Percentiles rank a stretch among this genome's conserved stretches.
These are phyloP conservation scores for Salvia hispanica DNA, from an alignment of 257 asterid genomes.

Conservation along the genomic window DNA sequence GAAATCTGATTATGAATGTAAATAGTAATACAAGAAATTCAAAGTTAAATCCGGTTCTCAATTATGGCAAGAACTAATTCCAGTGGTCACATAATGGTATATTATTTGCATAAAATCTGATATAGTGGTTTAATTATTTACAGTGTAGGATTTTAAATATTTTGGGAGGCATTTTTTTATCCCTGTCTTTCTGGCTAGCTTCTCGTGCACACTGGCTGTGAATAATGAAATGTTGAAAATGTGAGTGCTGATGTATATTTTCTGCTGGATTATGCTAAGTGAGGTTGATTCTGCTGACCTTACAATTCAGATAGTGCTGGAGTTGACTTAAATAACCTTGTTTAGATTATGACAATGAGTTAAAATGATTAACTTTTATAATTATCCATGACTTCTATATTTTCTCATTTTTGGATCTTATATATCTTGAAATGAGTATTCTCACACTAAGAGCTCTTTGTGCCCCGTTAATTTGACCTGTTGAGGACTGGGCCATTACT, in stretches of 20 bases:
- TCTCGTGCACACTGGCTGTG: no score
- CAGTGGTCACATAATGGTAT: background rate
- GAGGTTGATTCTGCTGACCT: no score
- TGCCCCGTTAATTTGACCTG: slow-evolving; percentile 5
- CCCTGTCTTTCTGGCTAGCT: no score
- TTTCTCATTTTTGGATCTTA: background rate
- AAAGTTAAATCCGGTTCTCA: background rate
- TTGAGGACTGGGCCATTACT: slow-evolving; percentile 12
- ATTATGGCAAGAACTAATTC: slow-evolving; percentile 12
- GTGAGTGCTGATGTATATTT: no score
- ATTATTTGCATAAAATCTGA: no score
- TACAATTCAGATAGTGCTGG: no score
- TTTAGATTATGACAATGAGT: background rate
- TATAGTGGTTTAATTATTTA: no score
- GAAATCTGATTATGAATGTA: background rate
- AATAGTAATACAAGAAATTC: background rate
- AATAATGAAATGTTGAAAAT: no score
- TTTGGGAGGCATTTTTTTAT: no score
- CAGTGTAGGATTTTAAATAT: no score
- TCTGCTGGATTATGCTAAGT: no score
- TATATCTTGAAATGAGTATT: background rate
- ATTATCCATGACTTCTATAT: background rate
- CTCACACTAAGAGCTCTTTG: slow-evolving; percentile 15
- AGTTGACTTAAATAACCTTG: no score
- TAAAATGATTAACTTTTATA: background rate